phyloP scores from a whole-genome alignment of 495 filamentous ascomycete species.

The Sordaria brevicollis region DNA sequence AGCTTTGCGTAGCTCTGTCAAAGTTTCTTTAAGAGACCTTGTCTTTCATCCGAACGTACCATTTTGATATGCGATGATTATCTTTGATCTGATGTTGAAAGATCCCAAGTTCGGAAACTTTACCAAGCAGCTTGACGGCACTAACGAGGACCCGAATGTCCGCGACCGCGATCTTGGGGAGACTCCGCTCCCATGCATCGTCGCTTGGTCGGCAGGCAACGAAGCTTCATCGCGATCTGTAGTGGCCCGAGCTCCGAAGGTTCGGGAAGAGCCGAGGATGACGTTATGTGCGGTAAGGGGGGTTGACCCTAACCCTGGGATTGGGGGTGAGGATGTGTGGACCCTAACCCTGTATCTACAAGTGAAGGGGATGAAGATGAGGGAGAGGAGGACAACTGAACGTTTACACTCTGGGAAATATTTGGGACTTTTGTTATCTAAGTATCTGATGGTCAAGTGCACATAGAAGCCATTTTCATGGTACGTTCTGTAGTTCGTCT shows the following conservation, averaged over 20 bases:
- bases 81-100: background rate
- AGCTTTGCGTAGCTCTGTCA: too few species aligned
- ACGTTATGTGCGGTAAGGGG: background rate
- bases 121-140: background rate
- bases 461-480: too few species aligned
- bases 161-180: background rate
- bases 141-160: background rate
- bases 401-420: too few species aligned
- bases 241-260: too few species aligned
- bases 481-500: too few species aligned
- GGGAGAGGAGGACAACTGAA: too few species aligned
- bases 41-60: background rate
- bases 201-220: background rate
- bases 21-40: too few species aligned
- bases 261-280: background rate
- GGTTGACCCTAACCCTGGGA: background rate
- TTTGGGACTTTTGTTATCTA: too few species aligned
- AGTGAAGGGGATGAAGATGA: too few species aligned
- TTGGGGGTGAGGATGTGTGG: too few species aligned
- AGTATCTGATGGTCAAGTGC: too few species aligned
- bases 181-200: background rate
- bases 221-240: background rate
- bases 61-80: background rate
- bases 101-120: background rate
- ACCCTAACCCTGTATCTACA: too few species aligned